A percentile compares a stretch with the other conserved stretches of the same genome.
These are phyloP conservation scores for Naegleria gruberi DNA, from an alignment of 208 protist genomes.

Conservation along the genomic window DNA sequence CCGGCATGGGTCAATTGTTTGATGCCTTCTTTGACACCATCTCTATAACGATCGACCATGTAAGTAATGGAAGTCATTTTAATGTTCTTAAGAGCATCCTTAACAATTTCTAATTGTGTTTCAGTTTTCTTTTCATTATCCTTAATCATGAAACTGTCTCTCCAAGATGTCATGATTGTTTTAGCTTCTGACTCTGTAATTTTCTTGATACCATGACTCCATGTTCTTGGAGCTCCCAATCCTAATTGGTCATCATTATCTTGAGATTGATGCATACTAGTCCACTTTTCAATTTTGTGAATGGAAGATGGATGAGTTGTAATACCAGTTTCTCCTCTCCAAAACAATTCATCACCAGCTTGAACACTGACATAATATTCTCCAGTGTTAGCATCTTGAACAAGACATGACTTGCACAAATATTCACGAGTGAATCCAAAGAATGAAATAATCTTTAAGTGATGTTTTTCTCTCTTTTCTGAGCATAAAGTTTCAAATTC, in stretches of 20 bases:
- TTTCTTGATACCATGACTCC: constrained; percentile 12
- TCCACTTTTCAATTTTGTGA: not conserved
- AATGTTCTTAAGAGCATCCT: not conserved
- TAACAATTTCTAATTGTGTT: not conserved
- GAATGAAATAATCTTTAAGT: not conserved
- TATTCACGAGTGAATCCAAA: not conserved
- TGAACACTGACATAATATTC: constrained; percentile 4
- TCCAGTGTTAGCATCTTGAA: not conserved
- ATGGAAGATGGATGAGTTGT: not conserved
- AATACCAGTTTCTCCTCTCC: not conserved
- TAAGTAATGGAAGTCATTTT: not conserved
- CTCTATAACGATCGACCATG: constrained; percentile 8
- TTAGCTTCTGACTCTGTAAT: not conserved
- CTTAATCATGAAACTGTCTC: not conserved
- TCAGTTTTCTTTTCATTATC: not conserved
- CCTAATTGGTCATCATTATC: not conserved
- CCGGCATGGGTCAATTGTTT: not conserved
- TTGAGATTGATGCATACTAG: not conserved
- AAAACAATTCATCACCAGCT: constrained; percentile 14
- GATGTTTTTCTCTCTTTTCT: not conserved
- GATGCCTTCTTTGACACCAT: not conserved
- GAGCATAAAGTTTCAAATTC: not conserved
- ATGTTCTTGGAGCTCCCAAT: not conserved
- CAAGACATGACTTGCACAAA: not conserved
- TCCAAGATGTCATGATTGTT: not conserved